A percentile compares a stretch with the other conserved stretches of the same genome.
phyloP scores from a whole-genome alignment of 2,329 filamentous ascomycete species.

The Fusarium marasasianum region DNA sequence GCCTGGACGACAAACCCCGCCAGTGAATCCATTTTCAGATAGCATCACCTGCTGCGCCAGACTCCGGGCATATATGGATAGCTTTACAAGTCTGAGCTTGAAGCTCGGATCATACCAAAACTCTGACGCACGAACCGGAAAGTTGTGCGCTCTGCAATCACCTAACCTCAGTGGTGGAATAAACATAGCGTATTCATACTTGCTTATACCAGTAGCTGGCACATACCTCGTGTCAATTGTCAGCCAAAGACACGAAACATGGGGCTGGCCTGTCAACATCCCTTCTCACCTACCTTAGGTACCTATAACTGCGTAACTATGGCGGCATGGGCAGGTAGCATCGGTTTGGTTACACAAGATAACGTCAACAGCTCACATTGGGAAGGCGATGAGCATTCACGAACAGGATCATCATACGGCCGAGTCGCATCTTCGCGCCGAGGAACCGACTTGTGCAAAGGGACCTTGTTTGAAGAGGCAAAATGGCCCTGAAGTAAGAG shows the following conservation, averaged over 20 bases:
- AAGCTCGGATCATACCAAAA: background rate
- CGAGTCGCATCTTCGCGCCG: slow-evolving; percentile 9
- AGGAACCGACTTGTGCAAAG: background rate
- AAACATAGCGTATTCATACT: background rate
- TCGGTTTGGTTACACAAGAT: slow-evolving; percentile 4
- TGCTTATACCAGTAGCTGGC: background rate
- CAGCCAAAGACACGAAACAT: slow-evolving; percentile 10
- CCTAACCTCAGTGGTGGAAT: slow-evolving; percentile 26
- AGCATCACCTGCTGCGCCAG: background rate
- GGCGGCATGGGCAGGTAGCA: background rate
- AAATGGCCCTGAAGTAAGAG: background rate
- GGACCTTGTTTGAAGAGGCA: background rate
- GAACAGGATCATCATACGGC: slow-evolving; percentile 1
- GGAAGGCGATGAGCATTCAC: background rate
- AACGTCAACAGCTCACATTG: background rate
- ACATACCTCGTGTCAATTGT: slow-evolving; percentile 4
- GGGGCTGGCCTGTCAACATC: background rate
- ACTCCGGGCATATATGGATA: slow-evolving; percentile 9
- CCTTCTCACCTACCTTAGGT: background rate
- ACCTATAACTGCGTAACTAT: slow-evolving; percentile 7
- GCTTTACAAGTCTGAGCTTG: slow-evolving; percentile 2
- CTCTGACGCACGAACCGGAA: background rate
- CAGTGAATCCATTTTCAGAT: slow-evolving; percentile 11
- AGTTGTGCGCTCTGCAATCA: background rate
- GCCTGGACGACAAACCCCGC: slow-evolving; percentile 5